Conservation (phyloP, 352 stramenopile species). For the Phytophthora kernoviae region DNA sequence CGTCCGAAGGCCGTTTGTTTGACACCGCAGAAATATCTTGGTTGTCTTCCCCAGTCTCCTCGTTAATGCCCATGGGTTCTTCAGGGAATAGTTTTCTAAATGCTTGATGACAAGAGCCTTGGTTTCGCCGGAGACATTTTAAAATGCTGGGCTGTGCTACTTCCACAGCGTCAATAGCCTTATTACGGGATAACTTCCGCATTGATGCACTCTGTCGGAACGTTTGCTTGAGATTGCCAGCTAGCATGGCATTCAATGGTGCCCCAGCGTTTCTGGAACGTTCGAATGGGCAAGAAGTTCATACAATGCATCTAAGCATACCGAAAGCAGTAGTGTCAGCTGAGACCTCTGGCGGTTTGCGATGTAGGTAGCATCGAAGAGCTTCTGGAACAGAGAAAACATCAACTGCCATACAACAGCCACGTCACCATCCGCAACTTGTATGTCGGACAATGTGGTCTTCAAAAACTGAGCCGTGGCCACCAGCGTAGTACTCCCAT, state of each 20-base stretch:
- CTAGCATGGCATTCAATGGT: conserved; percentile 17
- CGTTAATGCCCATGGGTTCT: conserved; percentile 19
- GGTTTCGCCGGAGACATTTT: conserved; percentile 9
- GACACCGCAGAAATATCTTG: neutral
- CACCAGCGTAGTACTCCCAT: conserved; percentile 14
- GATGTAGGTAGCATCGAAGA: conserved; percentile 37
- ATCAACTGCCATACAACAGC: conserved; percentile 50
- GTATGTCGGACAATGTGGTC: conserved; percentile 47
- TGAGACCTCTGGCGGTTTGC: conserved; percentile 10
- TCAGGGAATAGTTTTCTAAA: conserved; percentile 37
- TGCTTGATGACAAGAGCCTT: conserved; percentile 3
- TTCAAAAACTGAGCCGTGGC: conserved; percentile 46
- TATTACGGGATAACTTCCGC: conserved; percentile 21
- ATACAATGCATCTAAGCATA: conserved; percentile 51
- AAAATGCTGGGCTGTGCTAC: conserved; percentile 15
- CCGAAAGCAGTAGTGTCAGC: conserved; percentile 31
- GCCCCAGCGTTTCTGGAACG: conserved; percentile 19
- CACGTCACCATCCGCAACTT: conserved; percentile 44
- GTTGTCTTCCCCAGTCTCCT: conserved; percentile 6
- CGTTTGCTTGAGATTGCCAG: conserved; percentile 17
- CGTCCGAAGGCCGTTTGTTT: conserved; percentile 26
- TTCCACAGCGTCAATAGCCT: conserved; percentile 15
- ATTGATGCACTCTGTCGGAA: conserved; percentile 27
- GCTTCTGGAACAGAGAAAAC: conserved; percentile 39
- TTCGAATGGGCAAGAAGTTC: conserved; percentile 55